phyloP scores from a whole-genome alignment of 495 filamentous ascomycete genomes.

The Hypoxylon trugodes region DNA sequence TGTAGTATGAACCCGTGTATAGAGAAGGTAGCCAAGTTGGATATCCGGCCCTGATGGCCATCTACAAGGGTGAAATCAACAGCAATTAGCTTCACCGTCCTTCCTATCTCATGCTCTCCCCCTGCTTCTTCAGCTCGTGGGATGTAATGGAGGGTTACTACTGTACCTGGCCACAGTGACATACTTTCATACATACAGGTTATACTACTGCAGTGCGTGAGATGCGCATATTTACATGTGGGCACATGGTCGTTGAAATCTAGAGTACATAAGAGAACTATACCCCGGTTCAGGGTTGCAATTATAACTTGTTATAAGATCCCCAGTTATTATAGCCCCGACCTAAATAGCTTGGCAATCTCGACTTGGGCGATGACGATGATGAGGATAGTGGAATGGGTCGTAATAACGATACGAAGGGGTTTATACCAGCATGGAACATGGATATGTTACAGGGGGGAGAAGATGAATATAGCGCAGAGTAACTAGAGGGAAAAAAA shows the following conservation, averaged over 20 bases:
- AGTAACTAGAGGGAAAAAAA: neutral
- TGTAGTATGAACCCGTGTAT: neutral
- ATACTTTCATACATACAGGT: slow-evolving; percentile 2
- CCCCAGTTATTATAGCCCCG: slow-evolving; percentile 15
- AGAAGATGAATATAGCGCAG: too few species aligned
- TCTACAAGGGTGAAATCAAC: slow-evolving; percentile 20
- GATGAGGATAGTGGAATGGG: slow-evolving; percentile 6
- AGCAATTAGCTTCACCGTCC: slow-evolving; percentile 10
- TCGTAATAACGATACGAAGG: neutral
- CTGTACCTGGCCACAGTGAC: slow-evolving; percentile 27
- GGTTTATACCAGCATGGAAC: neutral
- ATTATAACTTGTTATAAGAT: slow-evolving; percentile 3
- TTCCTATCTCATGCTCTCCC: slow-evolving; percentile 26
- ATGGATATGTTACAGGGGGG: too few species aligned
- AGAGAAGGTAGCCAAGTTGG: slow-evolving; percentile 2
- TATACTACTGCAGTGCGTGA: slow-evolving; percentile 2
- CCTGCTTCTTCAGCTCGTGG: slow-evolving; percentile 35
- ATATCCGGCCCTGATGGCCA: slow-evolving; percentile 20
- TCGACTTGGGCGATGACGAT: slow-evolving; percentile 10
- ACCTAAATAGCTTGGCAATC: slow-evolving; percentile 28
- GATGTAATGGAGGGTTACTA: slow-evolving; percentile 9
- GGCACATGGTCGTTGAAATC: slow-evolving; percentile 10
- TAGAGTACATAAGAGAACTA: slow-evolving; percentile 12
- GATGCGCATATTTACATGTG: slow-evolving; percentile 1
- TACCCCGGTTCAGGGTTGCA: slow-evolving; percentile 12